Conservation (phyloP, 306 rosid species). For the Glycine soja region DNA sequence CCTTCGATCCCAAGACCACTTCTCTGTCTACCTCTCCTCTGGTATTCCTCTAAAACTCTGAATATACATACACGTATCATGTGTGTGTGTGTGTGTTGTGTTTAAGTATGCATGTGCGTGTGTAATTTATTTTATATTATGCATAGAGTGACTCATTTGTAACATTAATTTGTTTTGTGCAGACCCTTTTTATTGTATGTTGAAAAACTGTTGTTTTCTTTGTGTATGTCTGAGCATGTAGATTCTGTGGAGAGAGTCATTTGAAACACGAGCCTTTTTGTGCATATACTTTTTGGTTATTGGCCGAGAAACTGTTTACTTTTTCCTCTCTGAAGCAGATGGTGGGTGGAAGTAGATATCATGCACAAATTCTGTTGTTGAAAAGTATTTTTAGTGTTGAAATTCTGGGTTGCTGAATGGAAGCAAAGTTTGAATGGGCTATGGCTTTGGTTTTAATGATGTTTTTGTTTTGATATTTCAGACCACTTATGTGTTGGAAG, state of each 20-base stretch:
- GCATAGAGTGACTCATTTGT: not conserved
- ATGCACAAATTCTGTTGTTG: slow-evolving; percentile 34
- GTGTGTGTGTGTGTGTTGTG: too few species aligned
- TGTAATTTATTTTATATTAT: too few species aligned
- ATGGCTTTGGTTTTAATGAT: slow-evolving; percentile 26
- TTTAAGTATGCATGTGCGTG: too few species aligned
- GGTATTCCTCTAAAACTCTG: slow-evolving; percentile 54
- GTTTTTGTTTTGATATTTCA: slow-evolving; percentile 44
- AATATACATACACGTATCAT: not conserved
- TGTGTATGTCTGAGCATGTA: not conserved
- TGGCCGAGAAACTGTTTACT: slow-evolving; percentile 26
- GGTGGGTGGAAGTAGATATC: slow-evolving; percentile 18
- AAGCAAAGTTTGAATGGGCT: slow-evolving; percentile 14
- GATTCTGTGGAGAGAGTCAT: not conserved
- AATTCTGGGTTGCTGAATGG: slow-evolving; percentile 22
- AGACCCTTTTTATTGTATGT: slow-evolving; percentile 11
- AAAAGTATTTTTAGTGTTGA: slow-evolving; percentile 9
- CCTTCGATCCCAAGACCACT: slow-evolving; percentile 73
- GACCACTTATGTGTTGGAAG: slow-evolving; percentile 81
- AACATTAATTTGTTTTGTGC: slow-evolving; percentile 11
- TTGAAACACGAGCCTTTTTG: not conserved
- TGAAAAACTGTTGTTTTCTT: slow-evolving; percentile 27
- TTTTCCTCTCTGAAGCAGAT: not conserved
- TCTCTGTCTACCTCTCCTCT: slow-evolving; percentile 74
- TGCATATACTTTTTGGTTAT: slow-evolving; percentile 23